phyloP scores from a whole-genome alignment of 1,284 basidiomycete species.

The Caloboletus firmus region DNA sequence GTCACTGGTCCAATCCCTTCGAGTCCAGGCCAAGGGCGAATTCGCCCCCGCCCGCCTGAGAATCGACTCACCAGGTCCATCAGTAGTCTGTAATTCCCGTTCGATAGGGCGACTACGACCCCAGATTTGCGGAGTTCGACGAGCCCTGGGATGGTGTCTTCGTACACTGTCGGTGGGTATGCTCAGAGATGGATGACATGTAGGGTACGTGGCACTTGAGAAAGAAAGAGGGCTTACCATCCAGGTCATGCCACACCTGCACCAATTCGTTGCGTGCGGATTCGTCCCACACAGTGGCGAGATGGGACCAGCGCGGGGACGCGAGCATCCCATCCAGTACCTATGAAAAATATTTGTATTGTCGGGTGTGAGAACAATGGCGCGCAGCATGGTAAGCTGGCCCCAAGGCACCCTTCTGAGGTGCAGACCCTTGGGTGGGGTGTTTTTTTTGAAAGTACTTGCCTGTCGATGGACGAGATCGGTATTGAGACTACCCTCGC shows the following conservation, averaged over 20 bases:
- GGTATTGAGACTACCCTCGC: slow-evolving; percentile 48
- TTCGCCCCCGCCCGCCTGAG: no score
- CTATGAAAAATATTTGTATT: background rate
- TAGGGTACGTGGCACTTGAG: background rate
- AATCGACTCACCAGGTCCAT: slow-evolving; percentile 53
- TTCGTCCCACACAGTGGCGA: slow-evolving; percentile 46
- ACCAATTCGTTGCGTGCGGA: slow-evolving; percentile 45
- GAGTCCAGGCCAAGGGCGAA: no score
- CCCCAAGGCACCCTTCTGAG: no score
- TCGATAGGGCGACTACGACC: slow-evolving; percentile 57
- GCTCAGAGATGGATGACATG: background rate
- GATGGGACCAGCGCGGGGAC: slow-evolving; percentile 46
- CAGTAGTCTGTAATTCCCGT: slow-evolving; percentile 60
- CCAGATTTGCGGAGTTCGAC: slow-evolving; percentile 49
- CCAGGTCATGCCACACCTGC: slow-evolving; percentile 55
- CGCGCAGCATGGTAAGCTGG: no score
- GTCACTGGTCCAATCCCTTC: no score
- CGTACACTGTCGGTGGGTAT: slow-evolving; percentile 47
- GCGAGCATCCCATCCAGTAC: slow-evolving; percentile 56
- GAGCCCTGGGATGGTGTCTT: slow-evolving; percentile 52
- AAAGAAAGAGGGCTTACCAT: slow-evolving; percentile 38
- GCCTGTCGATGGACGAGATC: slow-evolving; percentile 56
- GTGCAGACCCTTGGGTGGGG: background rate
- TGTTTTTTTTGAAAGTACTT: background rate
- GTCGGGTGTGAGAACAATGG: background rate